Evolutionary conservation across 345 rosid species (phyloP), one percentile per base, ranked within the genome.

Genomic region (Pistacia integerrima): DNA sequence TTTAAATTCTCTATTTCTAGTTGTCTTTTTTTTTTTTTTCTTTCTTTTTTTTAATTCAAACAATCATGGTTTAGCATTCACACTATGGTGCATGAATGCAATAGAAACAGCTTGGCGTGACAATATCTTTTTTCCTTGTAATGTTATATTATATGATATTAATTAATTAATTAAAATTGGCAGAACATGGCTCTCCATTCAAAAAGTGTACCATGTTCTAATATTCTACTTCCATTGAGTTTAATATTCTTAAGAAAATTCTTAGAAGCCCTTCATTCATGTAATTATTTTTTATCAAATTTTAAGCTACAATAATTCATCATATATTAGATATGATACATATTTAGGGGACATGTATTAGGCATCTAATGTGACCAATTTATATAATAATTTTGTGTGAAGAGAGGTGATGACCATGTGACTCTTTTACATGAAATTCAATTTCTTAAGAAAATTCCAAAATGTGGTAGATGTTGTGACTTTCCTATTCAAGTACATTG

Each of bases 31-130:
- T 22, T 2, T 4, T 25, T 25, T 25, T 25, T 25, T 44, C 10
- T 46, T 28, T 33, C 12, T 18, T 35, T 60, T 11, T 16, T 52
- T 30, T 57, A 6, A 22, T 20, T 56, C 54, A 59, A 60, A 69
- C 75, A 79, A 81, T 77, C 85, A 79, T 77, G 84, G 76, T 75
- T 36, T 64, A 56, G 78, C 77, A 78, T 80, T 79, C 83, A 52
- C 82, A 54, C 63, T 3, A 2, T 4, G 11, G 79, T 60, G 58
- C 66, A 64, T 70, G 48, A 69, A 62, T 69, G 51, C 70, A 63
- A 70, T 70, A 41, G 74, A 41, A 77, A 77, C 84, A 77, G 84
- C 82, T 73, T 17, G 82, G 82, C 82, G 46, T 73, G 77, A 77
- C 76, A 72, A 67, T 66, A 54, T 72, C 17, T 35, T 75, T 71